A percentile compares a stretch with the other conserved stretches of the same genome.
Evolutionary conservation across 2,329 filamentous ascomycete genomes (phyloP).

Genomic region (Stagonosporopsis tanaceti): DNA sequence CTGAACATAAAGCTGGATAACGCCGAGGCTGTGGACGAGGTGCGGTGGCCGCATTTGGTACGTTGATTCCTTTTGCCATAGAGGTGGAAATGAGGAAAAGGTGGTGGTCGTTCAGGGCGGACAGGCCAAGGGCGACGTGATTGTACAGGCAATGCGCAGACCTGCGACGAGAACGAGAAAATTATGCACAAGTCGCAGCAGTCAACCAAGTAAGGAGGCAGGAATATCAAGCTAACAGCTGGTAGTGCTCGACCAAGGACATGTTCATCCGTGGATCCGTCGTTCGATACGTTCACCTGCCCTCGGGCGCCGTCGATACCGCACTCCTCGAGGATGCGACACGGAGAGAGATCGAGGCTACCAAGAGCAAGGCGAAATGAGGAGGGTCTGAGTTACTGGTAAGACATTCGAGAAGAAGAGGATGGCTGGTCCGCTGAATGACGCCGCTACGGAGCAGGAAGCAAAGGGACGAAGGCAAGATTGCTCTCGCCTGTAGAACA

Average conservation of each 20-base stretch:
- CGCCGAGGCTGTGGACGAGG: constrained; percentile 88
- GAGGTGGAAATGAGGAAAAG: neutral
- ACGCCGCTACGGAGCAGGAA: neutral
- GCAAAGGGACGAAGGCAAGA: neutral
- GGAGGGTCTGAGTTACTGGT: neutral
- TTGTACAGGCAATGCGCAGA: neutral
- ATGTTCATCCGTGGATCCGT: constrained; percentile 95
- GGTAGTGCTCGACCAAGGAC: constrained; percentile 82
- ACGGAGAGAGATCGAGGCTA: constrained; percentile 46
- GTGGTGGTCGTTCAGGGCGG: too few species aligned
- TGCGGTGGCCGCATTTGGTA: constrained; percentile 93
- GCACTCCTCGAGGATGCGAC: constrained; percentile 88
- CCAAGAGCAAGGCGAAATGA: constrained; percentile 50
- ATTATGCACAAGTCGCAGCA: neutral
- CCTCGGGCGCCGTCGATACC: constrained; percentile 81
- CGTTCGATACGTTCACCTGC: constrained; percentile 90
- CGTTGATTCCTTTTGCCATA: constrained; percentile 6
- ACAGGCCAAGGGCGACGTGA: too few species aligned
- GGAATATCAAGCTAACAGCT: constrained; percentile 11
- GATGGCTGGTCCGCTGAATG: constrained; percentile 2
- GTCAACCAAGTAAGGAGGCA: neutral
- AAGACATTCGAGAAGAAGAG: too few species aligned
- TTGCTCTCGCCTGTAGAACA: neutral
- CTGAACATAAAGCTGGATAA: constrained; percentile 99
- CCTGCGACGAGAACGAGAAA: neutral